Evolutionary conservation across 2,329 filamentous ascomycete genomes (phyloP).

Genomic region (Fragosphaeria purpurea): DNA sequence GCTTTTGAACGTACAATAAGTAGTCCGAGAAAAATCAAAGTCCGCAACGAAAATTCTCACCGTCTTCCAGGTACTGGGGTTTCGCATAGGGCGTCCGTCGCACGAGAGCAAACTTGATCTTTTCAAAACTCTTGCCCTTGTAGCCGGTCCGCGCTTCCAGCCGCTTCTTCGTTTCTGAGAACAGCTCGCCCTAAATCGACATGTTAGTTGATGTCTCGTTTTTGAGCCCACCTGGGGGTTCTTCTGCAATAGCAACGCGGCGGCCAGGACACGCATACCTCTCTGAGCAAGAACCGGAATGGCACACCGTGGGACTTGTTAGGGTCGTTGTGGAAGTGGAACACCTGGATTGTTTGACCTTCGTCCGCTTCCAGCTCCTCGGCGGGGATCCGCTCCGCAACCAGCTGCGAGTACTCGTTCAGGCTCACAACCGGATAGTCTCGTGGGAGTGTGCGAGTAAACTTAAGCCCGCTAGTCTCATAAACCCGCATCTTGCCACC

Average conservation of each 20-base stretch:
- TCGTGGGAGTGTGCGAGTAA: conserved; percentile 65
- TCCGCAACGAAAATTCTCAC: conserved; percentile 39
- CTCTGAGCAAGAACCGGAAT: conserved; percentile 79
- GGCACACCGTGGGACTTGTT: conserved; percentile 78
- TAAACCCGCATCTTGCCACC: conserved; percentile 67
- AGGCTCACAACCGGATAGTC: conserved; percentile 69
- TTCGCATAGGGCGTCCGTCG: conserved; percentile 63
- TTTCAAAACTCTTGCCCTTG: conserved; percentile 97
- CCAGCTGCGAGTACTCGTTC: conserved; percentile 75
- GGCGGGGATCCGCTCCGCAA: conserved; percentile 71
- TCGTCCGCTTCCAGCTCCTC: conserved; percentile 53
- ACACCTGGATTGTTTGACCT: conserved; percentile 60
- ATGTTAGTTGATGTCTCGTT: neutral
- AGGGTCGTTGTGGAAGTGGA: conserved; percentile 88
- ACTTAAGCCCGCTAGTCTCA: conserved; percentile 72
- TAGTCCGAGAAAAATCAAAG: neutral
- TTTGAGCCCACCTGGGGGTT: no score
- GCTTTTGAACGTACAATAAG: no score
- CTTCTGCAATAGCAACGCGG: no score
- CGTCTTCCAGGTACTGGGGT: conserved; percentile 76
- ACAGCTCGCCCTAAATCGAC: conserved; percentile 58
- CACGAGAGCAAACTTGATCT: conserved; percentile 90
- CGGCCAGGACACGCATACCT: conserved; percentile 41
- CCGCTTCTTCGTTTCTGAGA: conserved; percentile 89
- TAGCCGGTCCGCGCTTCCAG: conserved; percentile 85